Base-by-base conservation (phyloP, 208 protist species). In the Trypanosoma brucei region DNA sequence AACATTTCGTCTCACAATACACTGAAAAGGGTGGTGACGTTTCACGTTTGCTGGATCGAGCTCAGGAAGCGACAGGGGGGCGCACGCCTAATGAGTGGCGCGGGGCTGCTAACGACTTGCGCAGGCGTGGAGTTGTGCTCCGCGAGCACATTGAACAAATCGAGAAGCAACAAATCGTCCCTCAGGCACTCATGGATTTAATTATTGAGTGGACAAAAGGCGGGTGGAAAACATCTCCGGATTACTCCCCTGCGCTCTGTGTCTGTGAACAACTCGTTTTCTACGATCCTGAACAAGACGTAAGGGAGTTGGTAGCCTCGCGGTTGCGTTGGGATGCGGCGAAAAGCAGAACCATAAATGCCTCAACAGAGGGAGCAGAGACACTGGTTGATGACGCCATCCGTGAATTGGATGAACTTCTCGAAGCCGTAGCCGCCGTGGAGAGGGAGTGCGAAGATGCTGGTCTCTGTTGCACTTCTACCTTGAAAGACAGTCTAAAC, bases 31-130 rank as follows among this genome's bases (percentile, higher is more conserved):
- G 65, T 30, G 60, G 72, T 1, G 72, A 76, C 1, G 59, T 86
- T 22, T 53, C 62, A 35, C 75, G 68, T 59, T 70, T 92, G 7
- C 55, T 92, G 50, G 57, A 79, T 3, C 40, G 62, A n/a, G 80
- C 72, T 1, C 72, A 72, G 3, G 65, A 52, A 35, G 45, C 46
- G 6, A 59, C 70, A 11, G 62, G 60, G n/a, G 79, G 72, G 1
- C 79, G 78, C 31, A 69, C 65, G 1, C 56, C 79, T 14, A 72
- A 68, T 22, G 85, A 92, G 4, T 83, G 84, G 62, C 71, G 82
- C 3, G 42, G 49, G 7, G 55, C 73, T 4, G 52, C 70, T 3
- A 71, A 68, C 46, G 77, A 85, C 11, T 48, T 83, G 39, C 71
- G 76, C 5, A 57, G 76, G n/a, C 76, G 76, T 6, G 62, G 69